Conservation (phyloP, 1,284 basidiomycete genomes). For the Ceratobasidium sp. region DNA sequence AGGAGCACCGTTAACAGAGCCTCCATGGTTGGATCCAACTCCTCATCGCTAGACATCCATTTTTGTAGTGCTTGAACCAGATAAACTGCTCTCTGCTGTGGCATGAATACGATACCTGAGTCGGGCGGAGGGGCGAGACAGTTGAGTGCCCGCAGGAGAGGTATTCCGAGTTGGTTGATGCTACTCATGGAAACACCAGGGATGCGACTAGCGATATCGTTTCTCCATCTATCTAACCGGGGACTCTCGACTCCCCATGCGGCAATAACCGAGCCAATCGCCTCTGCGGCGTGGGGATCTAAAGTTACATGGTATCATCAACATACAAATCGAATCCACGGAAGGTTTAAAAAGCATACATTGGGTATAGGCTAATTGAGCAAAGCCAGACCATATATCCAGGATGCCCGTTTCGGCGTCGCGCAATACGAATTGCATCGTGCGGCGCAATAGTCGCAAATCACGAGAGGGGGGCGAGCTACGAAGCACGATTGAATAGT, state of each 20-base stretch:
- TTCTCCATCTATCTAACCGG: slow-evolving; percentile 80
- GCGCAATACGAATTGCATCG: slow-evolving; percentile 65
- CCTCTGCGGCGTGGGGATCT: slow-evolving; percentile 73
- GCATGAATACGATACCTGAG: slow-evolving; percentile 82
- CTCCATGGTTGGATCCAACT: slow-evolving; percentile 73
- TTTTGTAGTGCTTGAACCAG: slow-evolving; percentile 83
- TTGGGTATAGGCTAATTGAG: slow-evolving; percentile 63
- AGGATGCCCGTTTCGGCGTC: slow-evolving; percentile 68
- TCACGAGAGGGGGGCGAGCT: slow-evolving; percentile 51
- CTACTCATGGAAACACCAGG: slow-evolving; percentile 69
- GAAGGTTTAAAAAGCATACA: too few relatives aligned
- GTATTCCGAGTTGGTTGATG: slow-evolving; percentile 71
- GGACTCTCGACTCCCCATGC: slow-evolving; percentile 69
- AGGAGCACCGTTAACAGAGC: slow-evolving; percentile 78
- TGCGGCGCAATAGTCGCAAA: slow-evolving; percentile 50
- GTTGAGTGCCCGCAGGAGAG: slow-evolving; percentile 71
- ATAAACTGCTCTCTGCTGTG: slow-evolving; percentile 85
- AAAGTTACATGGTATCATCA: slow-evolving; percentile 4
- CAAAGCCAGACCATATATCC: slow-evolving; percentile 75
- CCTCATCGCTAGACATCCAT: slow-evolving; percentile 76
- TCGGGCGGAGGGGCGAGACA: slow-evolving; percentile 79
- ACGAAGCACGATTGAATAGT: slow-evolving; percentile 48
- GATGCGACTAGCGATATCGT: slow-evolving; percentile 83
- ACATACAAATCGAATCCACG: too few relatives aligned
- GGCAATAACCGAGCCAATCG: slow-evolving; percentile 68